Evolutionary conservation across 805 yeast species (phyloP).

Genomic region (Torulaspora gathmanii): DNA sequence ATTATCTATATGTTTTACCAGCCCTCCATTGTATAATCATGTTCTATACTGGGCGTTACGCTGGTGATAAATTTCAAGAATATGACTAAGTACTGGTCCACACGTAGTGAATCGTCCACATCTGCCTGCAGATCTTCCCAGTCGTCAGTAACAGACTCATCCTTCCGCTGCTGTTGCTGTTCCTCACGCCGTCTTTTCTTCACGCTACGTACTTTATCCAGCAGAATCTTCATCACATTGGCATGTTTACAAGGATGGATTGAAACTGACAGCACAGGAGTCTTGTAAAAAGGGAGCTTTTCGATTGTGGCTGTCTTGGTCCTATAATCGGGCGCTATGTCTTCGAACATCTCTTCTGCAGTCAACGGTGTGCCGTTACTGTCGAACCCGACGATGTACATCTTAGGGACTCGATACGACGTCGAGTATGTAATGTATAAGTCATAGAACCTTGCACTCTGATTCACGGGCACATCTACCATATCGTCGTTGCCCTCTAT

Average conservation of each 20-base stretch:
- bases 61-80: constrained; percentile 93
- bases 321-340: constrained; percentile 84
- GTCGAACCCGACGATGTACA: constrained; percentile 85
- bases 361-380: constrained; percentile 78
- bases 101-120: constrained; percentile 55
- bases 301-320: constrained; percentile 97
- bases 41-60: constrained; percentile 96
- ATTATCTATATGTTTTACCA: constrained; percentile 38
- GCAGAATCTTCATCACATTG: constrained; percentile 83
- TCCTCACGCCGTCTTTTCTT: constrained; percentile 41
- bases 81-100: constrained; percentile 84
- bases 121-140: constrained; percentile 52
- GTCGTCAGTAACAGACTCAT: constrained; percentile 36
- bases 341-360: constrained; percentile 92
- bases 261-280: constrained; percentile 62
- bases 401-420: constrained; percentile 90
- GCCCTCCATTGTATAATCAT: constrained; percentile 98
- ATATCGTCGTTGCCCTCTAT: constrained; percentile 41
- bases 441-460: constrained; percentile 68
- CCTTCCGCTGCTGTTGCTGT: constrained; percentile 41
- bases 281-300: constrained; percentile 74
- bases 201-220: constrained; percentile 64
- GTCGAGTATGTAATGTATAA: constrained; percentile 90
- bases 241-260: constrained; percentile 97
- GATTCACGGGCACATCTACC: constrained; percentile 41